Base-by-base conservation (phyloP, 2,329 filamentous ascomycete genomes). In the Ophidiomyces ophidiicola region DNA sequence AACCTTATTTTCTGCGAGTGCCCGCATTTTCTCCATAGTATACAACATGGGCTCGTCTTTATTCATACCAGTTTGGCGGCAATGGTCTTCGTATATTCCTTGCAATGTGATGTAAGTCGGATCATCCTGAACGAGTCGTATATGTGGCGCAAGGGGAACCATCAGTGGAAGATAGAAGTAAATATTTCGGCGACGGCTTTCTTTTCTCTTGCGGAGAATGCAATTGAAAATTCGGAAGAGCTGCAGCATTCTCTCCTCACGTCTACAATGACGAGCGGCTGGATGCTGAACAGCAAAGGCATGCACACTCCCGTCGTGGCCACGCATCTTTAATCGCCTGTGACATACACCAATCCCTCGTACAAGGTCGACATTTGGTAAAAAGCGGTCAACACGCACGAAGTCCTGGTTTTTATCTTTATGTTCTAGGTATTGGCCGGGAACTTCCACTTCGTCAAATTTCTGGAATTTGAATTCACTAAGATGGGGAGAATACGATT, bases 351-450 rank as follows among this genome's bases (percentile, higher is more conserved):
- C 86, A 51, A 93, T 85, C 6, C 81, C 84, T 40, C 90, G 80
- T 29, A 98, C 83, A 37, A 96, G 71, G 51, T 98, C 88, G 14
- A 99, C 86, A 48, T 90, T 83, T 6, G 92, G 87, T 51, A 98
- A 64, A 74, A 98, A 98, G 17, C 88, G 81, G 59, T 98, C 92
- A 48, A 98, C 96, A 32, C 87, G 81, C 48, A 98, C 80, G 57
- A 99, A 98, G 59, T 98, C 90, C 52, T 93, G 86, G 59, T 98
- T 98, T 73, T 96, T 98, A 54, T 99, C 92, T 60, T 90, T 92
- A 64, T 94, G 90, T 56, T 93, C 80, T 46, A 94, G 67, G 59
- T 99, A 99, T 58, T 99, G 90, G 0, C 90, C 90, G 2, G 92
- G 92, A 24, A 99, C 78, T 61, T 99, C 90, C 8, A 99, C 88